Evolutionary conservation across 2,329 filamentous ascomycete genomes (phyloP).

Genomic region (Stagonosporopsis tanaceti): DNA sequence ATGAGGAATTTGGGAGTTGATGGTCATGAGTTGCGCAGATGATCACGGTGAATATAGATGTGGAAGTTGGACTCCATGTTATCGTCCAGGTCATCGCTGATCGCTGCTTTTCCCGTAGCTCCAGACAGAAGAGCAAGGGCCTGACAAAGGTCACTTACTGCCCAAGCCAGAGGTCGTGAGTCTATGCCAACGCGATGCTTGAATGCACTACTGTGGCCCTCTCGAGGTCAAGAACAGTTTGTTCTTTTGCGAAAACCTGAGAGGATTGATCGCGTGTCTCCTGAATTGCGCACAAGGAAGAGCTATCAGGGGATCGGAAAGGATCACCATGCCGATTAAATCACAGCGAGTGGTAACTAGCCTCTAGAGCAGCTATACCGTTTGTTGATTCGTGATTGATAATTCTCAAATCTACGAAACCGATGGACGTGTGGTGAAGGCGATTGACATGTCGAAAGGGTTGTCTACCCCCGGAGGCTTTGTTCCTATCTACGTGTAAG

Average conservation of each 20-base stretch:
- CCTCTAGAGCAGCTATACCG: background rate
- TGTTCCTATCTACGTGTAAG: no score
- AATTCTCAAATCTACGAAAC: background rate
- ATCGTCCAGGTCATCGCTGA: background rate
- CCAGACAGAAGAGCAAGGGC: background rate
- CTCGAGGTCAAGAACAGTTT: no score
- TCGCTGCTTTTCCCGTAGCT: background rate
- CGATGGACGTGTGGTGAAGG: no score
- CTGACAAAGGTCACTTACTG: background rate
- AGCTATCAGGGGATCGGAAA: no score
- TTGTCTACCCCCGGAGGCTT: no score
- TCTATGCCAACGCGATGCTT: background rate
- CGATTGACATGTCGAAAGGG: no score
- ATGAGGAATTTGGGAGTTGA: background rate
- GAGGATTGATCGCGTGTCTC: no score
- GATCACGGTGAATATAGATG: background rate
- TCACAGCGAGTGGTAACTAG: background rate
- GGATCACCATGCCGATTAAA: no score
- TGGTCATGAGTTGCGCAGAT: background rate
- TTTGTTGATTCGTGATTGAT: background rate
- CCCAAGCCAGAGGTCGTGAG: background rate
- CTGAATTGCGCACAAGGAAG: no score
- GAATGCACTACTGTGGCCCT: background rate
- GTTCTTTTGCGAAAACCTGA: no score
- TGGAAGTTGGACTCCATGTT: background rate